Base-by-base conservation (phyloP, 2,329 filamentous ascomycete species). In the Ceratocystis huliohia region DNA sequence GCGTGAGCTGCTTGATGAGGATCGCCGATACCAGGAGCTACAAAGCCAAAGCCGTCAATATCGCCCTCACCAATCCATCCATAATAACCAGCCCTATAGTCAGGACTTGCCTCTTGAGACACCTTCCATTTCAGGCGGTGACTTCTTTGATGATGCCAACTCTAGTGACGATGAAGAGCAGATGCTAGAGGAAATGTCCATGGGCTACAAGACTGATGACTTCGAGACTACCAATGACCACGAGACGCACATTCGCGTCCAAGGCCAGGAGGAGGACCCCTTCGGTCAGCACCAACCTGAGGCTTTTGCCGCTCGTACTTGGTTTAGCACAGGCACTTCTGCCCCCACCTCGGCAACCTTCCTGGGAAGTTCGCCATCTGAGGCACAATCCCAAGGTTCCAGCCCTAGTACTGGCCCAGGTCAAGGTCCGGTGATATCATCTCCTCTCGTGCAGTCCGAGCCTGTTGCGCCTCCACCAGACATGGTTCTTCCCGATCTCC, bases 181-280 rank as follows among this genome's bases (percentile, higher is more conserved):
- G 44, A 81, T 91, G 65, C 75, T 96, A 62, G 93, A 96, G 69
- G 91, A 96, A 74, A 91, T 97, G 82, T 91, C 89, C 0, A 85
- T 84, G 69, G 90, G 88, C 65, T 93, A 91, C 74, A 83, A 86
- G 65, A 85, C 94, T 72, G 89, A 93, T 66, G 88, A 92, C 66
- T 95, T 95, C 72, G 82, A 89, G 67, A 88, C 56, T n/a, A 92
- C 3, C 50, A 61, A 44, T 45, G 44, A 45, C 28, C 20, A 56
- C 37, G 37, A 53, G n/a, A 50, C 57, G 50, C n/a, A 45, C 56
- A 20, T 20, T 28, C 56, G 53, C 22, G 20, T 17, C 37, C 46
- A 57, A 13, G 56, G 41, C 28, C 63, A 50, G 8, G 37, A 22
- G n/a, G 46, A 65, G 41, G 33, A 61, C 25, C 17, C 20, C 17